phyloP scores from a whole-genome alignment of 495 filamentous ascomycete species.

The Annulohypoxylon maeteangense region DNA sequence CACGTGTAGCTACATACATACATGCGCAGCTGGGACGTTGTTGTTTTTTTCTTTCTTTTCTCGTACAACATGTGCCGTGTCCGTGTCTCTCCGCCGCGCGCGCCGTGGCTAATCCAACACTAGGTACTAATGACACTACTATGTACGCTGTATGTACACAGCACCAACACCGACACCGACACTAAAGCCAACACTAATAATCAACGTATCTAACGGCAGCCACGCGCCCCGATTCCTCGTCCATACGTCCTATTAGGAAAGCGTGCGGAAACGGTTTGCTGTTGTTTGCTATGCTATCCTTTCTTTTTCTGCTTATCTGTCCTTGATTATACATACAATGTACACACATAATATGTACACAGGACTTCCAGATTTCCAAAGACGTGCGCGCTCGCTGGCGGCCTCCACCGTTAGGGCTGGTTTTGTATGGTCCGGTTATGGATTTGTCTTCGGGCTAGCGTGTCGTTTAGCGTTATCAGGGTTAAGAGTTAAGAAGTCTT shows the following conservation, averaged over 20 bases:
- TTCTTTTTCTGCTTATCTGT: background rate
- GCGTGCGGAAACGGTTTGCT: background rate
- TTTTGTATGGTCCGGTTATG: background rate
- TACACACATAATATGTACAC: too few relatives aligned
- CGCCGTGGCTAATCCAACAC: background rate
- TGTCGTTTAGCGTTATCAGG: conserved; percentile 2
- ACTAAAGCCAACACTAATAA: background rate
- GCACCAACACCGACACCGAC: background rate
- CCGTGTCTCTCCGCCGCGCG: background rate
- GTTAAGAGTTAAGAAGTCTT: background rate
- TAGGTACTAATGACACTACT: too few relatives aligned
- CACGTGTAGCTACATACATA: conserved; percentile 14
- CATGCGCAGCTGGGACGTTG: background rate
- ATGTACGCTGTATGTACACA: too few relatives aligned
- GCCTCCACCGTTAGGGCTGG: conserved; percentile 23
- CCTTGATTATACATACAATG: too few relatives aligned
- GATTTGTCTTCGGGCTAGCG: conserved; percentile 6
- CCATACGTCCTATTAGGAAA: background rate
- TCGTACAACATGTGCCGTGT: background rate
- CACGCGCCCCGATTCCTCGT: background rate
- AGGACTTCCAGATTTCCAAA: too few relatives aligned
- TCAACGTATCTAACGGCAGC: background rate
- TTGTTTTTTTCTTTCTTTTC: too few relatives aligned
- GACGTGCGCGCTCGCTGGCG: too few relatives aligned
- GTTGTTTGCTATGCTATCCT: background rate